Evolutionary conservation across 768 basidiomycete genomes (phyloP).

Genomic region (Agaricus blazei): DNA sequence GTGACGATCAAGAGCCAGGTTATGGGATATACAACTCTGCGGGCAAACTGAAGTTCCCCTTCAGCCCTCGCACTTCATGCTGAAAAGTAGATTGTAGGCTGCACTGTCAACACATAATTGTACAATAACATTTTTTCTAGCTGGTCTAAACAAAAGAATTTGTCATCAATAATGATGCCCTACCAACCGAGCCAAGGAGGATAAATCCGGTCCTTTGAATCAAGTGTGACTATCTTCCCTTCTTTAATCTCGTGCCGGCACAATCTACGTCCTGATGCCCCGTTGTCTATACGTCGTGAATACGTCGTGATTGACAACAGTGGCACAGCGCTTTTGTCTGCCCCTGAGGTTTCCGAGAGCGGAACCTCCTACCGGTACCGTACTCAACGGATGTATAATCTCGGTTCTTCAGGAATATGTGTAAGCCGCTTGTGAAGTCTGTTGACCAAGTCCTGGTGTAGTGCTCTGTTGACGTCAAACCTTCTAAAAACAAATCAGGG

Average conservation of each 20-base stretch:
- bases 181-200: constrained; percentile 33
- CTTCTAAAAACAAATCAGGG: too few species aligned
- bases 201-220: constrained; percentile 6
- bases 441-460: too few species aligned
- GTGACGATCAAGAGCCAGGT: constrained; percentile 46
- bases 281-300: background rate
- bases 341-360: too few species aligned
- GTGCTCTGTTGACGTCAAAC: too few species aligned
- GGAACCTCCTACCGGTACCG: too few species aligned
- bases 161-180: constrained; percentile 70
- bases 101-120: background rate
- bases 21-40: constrained; percentile 49
- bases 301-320: background rate
- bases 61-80: constrained; percentile 47
- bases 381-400: too few species aligned
- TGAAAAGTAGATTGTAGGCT: constrained; percentile 14
- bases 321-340: too few species aligned
- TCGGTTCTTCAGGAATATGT: too few species aligned
- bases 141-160: constrained; percentile 66
- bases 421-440: too few species aligned
- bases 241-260: too few species aligned
- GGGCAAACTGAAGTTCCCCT: constrained; percentile 43
- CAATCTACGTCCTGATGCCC: too few species aligned
- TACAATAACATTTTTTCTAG: constrained; percentile 25
- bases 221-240: background rate